Evolutionary conservation across 106 monocot species (phyloP), one percentile per base, ranked within the genome.

Genomic region (Phalaenopsis equestris): DNA sequence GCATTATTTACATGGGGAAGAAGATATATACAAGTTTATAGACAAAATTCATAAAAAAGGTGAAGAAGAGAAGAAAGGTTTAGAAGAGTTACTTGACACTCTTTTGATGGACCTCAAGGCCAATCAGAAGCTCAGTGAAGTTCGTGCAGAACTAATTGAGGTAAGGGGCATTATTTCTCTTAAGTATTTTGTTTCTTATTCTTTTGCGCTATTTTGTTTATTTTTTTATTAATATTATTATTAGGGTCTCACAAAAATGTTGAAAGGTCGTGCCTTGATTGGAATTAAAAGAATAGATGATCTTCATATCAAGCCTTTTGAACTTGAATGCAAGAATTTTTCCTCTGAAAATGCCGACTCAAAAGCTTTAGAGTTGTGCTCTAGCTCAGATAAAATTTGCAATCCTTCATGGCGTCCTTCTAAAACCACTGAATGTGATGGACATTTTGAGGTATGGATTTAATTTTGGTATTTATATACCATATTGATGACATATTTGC

Each of bases 241-340:
- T 18, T 78, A 96, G 93, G 96, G 87, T 45, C 82, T 96, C 2
- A 87, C 79, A 18, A 86, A 86, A 1, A 8, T 87, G 42, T 67
- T 89, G 73, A 80, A 57, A 56, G 87, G 84, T 4, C 79, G 78
- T 2, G 86, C 84, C 6, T 11, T 84, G 48, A 94, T 96, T 75
- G 94, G 91, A 61, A 89, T 96, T 55, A 96, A 90, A 75, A 94
- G 92, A 81, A 90, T 90, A 86, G 90, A 90, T 42, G 93, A 90
- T 70, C 77, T 90, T 9, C 83, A 93, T 82, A 73, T 85, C 3
- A 86, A 85, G 74, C 85, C 87, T 42, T 93, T 93, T 42, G 55
- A 72, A 56, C 73, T 17, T 73, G 90, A 88, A 79, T 88, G 90
- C 82, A 93, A 84, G 87, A 81, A 75, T 43, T 88, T 74, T 83